Base-by-base conservation (phyloP, 352 stramenopile genomes). In the Phytophthora idaei region DNA sequence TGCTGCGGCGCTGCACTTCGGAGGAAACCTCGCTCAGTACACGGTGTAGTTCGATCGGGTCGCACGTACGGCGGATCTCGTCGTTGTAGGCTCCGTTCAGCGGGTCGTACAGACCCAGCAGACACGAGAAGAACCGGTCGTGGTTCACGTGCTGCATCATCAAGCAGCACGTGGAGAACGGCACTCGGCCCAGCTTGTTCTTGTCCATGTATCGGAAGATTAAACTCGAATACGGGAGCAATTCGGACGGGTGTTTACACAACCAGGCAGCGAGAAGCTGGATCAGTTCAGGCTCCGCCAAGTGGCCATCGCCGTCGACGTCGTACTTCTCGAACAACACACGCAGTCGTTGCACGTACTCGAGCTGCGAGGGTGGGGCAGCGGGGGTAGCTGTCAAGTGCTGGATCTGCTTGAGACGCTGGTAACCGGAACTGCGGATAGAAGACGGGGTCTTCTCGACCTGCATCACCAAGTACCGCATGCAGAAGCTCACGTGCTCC, bases 121-220 rank as follows among this genome's bases (percentile, higher is more conserved):
- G 60, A 61, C 85, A 93, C 29, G 86, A 94, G 64, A 95, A 93
- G 69, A 95, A 95, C 2, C 88, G 88, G 59, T 95, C 88, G 62
- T 94, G 88, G 68, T 95, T 90, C 45, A 94, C 88, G 55, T 95
- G 88, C 64, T 94, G 85, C 47, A 95, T 85, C 81, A 95, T 93
- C 25, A 95, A 74, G 50, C 85, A 95, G 60, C 85, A 93, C 21
- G 88, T 94, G 34, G 88, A 81, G 42, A 95, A 95, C 3, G 84
- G 85, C 37, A 95, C 82, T 21, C 85, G 81, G 41, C 88, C 88
- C 21, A 95, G 53, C 14, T 83, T 76, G 61, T 87, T 92, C 66
- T 95, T 95, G 73, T 95, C 88, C 88, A 95, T 94, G 66, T 95
- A 95, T 2, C 87, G 81, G 74, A 94, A 94, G 36, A 95, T 92